Base-by-base conservation (phyloP, 164 flowering plant genomes). In the Litsea cubeba region DNA sequence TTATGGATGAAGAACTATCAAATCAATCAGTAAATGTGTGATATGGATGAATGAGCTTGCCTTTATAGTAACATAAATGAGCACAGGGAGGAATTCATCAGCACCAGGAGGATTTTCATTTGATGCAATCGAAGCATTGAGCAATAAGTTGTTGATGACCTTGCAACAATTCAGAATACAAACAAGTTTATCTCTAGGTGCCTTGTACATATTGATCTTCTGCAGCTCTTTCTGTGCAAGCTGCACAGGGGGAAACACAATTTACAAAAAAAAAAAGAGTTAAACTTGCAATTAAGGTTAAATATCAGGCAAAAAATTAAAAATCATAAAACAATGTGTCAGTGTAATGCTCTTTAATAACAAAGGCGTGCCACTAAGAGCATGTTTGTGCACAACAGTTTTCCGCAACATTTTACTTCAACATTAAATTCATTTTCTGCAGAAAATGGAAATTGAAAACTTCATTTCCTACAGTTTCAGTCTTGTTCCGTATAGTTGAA, bases 171-270 rank as follows among this genome's bases (percentile, higher is more conserved):
- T 89, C 24, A 95, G 92, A 72, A 95, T 90, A 76, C 99, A 95
- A 7, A 84, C 90, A 76, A 95, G 94, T 80, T 95, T 95, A 81
- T 95, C 99, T 79, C 97, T 87, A n/a, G 99, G 99, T 73, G 99
- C 97, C 84, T 90, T 95, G 87, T 84, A 86, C 96, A 93, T 90
- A 76, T 93, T 93, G 74, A 95, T 91, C 84, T 93, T 95, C 76
- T 89, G 97, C 69, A 95, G 85, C 82, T 95, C 99, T 81, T 95
- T 93, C 76, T 95, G 97, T 57, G 99, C 99, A 79, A 93, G 95
- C 97, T 95, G 88, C 72, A 51, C 75, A 72, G 70, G 62, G 71
- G 68, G 35, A 4, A 30, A 30, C 35, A 30, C 35, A 30, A 30
- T 5, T 30, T 3, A 49, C n/a, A n/a, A n/a, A 49, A 64, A 64